A percentile compares a stretch with the other conserved stretches of the same genome.
Evolutionary conservation across 225 moss, liverwort and hornwort species (phyloP).

Genomic region (Asterella californica): DNA sequence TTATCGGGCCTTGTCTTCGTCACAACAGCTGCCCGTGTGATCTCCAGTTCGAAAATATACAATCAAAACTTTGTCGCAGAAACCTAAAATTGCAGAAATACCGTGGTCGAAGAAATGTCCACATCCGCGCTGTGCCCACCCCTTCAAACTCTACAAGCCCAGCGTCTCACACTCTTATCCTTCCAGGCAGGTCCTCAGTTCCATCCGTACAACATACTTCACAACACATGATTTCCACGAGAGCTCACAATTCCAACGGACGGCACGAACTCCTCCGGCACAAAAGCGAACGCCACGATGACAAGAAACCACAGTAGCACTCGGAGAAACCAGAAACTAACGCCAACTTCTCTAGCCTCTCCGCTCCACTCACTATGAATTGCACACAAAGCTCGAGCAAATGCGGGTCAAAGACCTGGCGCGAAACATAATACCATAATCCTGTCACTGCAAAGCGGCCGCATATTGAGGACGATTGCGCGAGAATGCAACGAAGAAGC

Average conservation of each 20-base stretch:
- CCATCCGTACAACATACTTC: not conserved
- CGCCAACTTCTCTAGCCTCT: not conserved
- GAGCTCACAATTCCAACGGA: not conserved
- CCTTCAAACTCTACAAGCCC: not conserved
- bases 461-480: constrained; percentile 18
- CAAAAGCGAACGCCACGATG: not conserved
- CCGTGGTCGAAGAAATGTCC: constrained; percentile 19
- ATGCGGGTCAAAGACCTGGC: not conserved
- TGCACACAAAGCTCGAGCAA: not conserved
- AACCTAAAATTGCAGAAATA: constrained; percentile 39
- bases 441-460: constrained; percentile 12
- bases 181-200: not conserved
- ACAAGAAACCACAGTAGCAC: constrained; percentile 4
- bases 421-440: not conserved
- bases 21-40: constrained; percentile 69
- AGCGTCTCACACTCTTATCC: constrained; percentile 1
- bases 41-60: constrained; percentile 67
- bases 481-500: constrained; percentile 10
- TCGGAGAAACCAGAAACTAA: not conserved
- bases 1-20: constrained; percentile 90
- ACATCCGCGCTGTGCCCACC: constrained; percentile 25
- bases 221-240: constrained; percentile 10
- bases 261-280: not conserved
- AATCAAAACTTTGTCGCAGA: constrained; percentile 13
- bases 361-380: not conserved